Conservation (phyloP, 1,284 basidiomycete species). For the Athelia psychrophila region DNA sequence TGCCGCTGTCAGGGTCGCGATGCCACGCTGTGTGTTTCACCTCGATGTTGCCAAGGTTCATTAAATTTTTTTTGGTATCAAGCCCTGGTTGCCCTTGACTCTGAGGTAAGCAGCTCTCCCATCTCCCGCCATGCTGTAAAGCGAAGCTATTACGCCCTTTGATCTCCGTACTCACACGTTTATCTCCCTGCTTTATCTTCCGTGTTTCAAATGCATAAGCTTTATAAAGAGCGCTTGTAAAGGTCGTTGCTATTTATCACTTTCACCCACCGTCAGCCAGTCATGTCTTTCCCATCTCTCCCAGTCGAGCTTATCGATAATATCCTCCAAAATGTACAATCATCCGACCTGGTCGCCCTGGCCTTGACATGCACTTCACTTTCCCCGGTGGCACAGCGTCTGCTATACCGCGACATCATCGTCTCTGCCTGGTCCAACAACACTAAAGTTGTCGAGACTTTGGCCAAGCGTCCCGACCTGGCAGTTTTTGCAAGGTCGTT, state of each 20-base stretch:
- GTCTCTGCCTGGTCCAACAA: constrained; percentile 42
- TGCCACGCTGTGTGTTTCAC: too few species aligned
- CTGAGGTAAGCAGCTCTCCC: too few species aligned
- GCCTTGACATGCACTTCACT: constrained; percentile 41
- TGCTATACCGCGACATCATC: constrained; percentile 58
- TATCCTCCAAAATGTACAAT: constrained; percentile 36
- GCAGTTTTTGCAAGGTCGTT: constrained; percentile 60
- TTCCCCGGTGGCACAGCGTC: constrained; percentile 48
- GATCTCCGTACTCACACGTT: constrained; percentile 9
- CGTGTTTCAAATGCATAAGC: not conserved
- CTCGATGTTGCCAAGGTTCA: too few species aligned
- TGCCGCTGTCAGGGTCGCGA: too few species aligned
- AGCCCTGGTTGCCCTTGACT: too few species aligned
- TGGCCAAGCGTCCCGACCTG: constrained; percentile 49
- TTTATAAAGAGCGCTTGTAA: not conserved
- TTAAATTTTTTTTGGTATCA: too few species aligned
- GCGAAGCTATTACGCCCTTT: not conserved
- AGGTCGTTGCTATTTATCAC: not conserved
- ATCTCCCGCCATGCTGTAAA: too few species aligned
- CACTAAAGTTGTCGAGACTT: constrained; percentile 47
- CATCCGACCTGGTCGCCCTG: constrained; percentile 40
- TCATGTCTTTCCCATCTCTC: constrained; percentile 37
- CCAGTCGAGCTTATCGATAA: constrained; percentile 54
- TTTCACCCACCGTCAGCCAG: not conserved
- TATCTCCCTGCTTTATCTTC: not conserved